These are phyloP conservation scores for Camelina sativa DNA, from an alignment of 345 rosid genomes.

Conservation along the genomic window DNA sequence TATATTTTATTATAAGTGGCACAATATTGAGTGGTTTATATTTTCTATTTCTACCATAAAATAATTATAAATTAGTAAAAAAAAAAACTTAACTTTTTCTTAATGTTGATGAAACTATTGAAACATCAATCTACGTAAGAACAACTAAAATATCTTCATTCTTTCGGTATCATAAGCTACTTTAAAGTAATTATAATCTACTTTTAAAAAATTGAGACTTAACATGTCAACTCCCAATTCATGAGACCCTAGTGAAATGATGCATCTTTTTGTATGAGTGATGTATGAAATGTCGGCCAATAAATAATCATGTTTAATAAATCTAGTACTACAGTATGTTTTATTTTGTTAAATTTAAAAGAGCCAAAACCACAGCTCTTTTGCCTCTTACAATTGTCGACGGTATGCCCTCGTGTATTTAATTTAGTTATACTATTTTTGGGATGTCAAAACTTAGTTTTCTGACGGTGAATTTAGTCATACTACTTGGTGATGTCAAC, in stretches of 20 bases:
- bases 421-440: not conserved
- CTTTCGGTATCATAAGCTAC: too few relatives aligned
- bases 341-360: not conserved
- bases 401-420: too few relatives aligned
- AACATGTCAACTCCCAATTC: constrained; percentile 4
- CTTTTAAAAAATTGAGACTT: not conserved
- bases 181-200: not conserved
- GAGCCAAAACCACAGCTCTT: not conserved
- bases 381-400: not conserved
- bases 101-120: too few relatives aligned
- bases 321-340: too few relatives aligned
- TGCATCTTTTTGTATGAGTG: constrained; percentile 17
- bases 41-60: too few relatives aligned
- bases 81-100: too few relatives aligned
- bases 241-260: constrained; percentile 11
- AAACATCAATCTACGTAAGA: too few relatives aligned
- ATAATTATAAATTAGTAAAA: too few relatives aligned
- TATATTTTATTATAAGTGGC: too few relatives aligned
- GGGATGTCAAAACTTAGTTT: not conserved
- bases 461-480: not conserved
- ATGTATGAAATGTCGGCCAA: constrained; percentile 30
- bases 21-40: too few relatives aligned
- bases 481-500: constrained; percentile 21
- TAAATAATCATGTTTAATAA: not conserved
- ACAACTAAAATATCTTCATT: too few relatives aligned